Evolutionary conservation across 495 filamentous ascomycete species (phyloP).

Genomic region (Cercophora newfieldiana): DNA sequence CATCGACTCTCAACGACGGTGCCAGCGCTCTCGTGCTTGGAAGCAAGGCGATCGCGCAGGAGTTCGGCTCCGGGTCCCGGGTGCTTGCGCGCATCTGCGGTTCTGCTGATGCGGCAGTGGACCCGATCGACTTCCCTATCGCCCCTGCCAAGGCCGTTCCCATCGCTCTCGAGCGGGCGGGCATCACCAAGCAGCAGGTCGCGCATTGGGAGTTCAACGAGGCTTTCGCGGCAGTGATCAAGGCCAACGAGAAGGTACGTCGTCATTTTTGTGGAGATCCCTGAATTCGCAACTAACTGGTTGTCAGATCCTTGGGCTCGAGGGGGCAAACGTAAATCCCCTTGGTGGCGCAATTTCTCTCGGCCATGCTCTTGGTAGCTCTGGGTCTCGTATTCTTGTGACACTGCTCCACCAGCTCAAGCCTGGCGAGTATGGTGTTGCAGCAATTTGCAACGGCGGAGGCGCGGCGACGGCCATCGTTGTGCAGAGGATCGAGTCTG

Average conservation of each 20-base stretch:
- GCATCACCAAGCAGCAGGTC: slow-evolving; percentile 85
- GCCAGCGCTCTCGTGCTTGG: slow-evolving; percentile 87
- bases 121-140: slow-evolving; percentile 93
- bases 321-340: slow-evolving; percentile 77
- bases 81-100: slow-evolving; percentile 83
- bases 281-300: slow-evolving; percentile 24
- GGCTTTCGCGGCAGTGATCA: slow-evolving; percentile 94
- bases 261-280: background rate
- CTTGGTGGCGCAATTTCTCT: slow-evolving; percentile 89
- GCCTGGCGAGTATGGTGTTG: slow-evolving; percentile 89
- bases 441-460: slow-evolving; percentile 95
- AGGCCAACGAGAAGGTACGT: slow-evolving; percentile 84
- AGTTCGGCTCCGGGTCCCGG: slow-evolving; percentile 70
- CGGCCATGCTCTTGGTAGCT: slow-evolving; percentile 94
- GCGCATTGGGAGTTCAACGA: slow-evolving; percentile 98
- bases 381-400: slow-evolving; percentile 86
- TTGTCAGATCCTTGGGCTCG: slow-evolving; percentile 70
- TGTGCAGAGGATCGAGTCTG: slow-evolving; percentile 78
- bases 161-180: slow-evolving; percentile 82
- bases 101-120: slow-evolving; percentile 86
- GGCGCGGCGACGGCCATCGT: slow-evolving; percentile 91
- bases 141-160: slow-evolving; percentile 92
- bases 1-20: slow-evolving; percentile 90
- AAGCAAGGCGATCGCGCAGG: slow-evolving; percentile 69
- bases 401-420: slow-evolving; percentile 88